A percentile compares a stretch with the other conserved stretches of the same genome.
These are phyloP conservation scores for Colletotrichum orchidophilum DNA, from an alignment of 2,329 filamentous ascomycete genomes.

Conservation along the genomic window DNA sequence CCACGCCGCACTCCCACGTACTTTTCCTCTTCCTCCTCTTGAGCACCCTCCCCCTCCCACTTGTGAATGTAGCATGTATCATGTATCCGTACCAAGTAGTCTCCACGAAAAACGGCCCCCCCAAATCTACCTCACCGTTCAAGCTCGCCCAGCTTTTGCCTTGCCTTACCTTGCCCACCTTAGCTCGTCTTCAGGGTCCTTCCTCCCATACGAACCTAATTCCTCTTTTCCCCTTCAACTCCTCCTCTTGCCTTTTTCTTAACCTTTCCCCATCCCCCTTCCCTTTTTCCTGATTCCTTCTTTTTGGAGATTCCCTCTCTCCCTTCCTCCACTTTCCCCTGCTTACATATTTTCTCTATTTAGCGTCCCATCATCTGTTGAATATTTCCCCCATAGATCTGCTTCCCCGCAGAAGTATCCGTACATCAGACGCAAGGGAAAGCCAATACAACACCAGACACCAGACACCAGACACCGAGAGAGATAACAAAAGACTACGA, in stretches of 20 bases:
- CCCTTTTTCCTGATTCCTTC: not conserved
- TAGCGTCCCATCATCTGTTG: not conserved
- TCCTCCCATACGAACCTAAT: conserved; percentile 30
- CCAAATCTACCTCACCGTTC: conserved; percentile 11
- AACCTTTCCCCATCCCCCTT: not conserved
- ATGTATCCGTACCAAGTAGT: too few species aligned
- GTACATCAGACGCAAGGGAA: not conserved
- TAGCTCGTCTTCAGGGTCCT: conserved; percentile 25
- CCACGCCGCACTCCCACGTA: not conserved
- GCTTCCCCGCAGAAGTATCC: not conserved
- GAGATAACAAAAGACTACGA: conserved; percentile 13
- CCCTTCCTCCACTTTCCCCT: not conserved
- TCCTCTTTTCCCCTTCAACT: conserved; percentile 19
- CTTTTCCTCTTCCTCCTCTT: not conserved
- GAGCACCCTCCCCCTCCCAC: not conserved
- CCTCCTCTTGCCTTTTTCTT: not conserved
- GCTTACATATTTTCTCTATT: not conserved
- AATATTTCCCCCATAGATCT: not conserved
- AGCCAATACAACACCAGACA: not conserved
- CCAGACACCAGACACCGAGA: not conserved
- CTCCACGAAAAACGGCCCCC: too few species aligned
- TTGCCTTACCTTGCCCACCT: conserved; percentile 14
- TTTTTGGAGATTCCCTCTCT: not conserved
- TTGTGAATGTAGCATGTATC: not conserved
- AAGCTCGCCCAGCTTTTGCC: not conserved